Conservation (phyloP, 805 yeast genomes). For the Sungouiella thailandica region DNA sequence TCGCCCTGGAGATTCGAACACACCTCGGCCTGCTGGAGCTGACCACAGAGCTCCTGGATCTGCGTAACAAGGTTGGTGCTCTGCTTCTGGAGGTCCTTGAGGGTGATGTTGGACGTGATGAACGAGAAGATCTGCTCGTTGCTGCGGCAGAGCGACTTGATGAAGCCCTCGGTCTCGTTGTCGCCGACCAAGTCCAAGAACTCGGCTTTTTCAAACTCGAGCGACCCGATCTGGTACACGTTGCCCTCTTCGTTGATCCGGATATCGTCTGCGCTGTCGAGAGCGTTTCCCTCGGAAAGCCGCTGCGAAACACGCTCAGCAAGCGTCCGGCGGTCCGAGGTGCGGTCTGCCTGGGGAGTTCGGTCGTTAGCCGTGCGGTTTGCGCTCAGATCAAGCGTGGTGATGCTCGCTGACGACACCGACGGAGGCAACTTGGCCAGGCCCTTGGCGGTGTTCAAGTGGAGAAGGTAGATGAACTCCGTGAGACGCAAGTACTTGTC, state of each 20-base stretch:
- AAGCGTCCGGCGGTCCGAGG: constrained; percentile 1
- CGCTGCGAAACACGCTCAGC: no score
- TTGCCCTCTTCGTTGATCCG: constrained; percentile 22
- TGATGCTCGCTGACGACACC: constrained; percentile 8
- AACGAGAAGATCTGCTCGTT: constrained; percentile 31
- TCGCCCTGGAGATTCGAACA: constrained; percentile 24
- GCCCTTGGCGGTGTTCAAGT: constrained; percentile 11
- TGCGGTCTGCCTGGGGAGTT: no score
- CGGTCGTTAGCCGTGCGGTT: constrained; percentile 3
- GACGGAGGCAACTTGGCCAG: constrained; percentile 4
- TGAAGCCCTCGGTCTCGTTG: constrained; percentile 54
- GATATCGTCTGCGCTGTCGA: constrained; percentile 16
- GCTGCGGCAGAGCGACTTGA: constrained; percentile 36
- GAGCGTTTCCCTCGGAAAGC: no score
- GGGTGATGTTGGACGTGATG: constrained; percentile 38
- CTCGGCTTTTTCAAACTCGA: constrained; percentile 49
- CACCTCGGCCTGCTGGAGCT: constrained; percentile 28
- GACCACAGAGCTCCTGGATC: constrained; percentile 25
- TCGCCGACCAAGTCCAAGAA: constrained; percentile 29
- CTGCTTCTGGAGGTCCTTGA: constrained; percentile 39
- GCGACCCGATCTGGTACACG: constrained; percentile 41
- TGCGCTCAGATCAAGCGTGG: constrained; percentile 7
- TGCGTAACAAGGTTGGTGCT: constrained; percentile 29
- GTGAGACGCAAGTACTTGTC: constrained; percentile 61
- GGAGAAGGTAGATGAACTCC: constrained; percentile 49